A percentile compares a stretch with the other conserved stretches of the same genome.
Conservation (phyloP, 1,284 basidiomycete species). For the Agroathelia rolfsii region DNA sequence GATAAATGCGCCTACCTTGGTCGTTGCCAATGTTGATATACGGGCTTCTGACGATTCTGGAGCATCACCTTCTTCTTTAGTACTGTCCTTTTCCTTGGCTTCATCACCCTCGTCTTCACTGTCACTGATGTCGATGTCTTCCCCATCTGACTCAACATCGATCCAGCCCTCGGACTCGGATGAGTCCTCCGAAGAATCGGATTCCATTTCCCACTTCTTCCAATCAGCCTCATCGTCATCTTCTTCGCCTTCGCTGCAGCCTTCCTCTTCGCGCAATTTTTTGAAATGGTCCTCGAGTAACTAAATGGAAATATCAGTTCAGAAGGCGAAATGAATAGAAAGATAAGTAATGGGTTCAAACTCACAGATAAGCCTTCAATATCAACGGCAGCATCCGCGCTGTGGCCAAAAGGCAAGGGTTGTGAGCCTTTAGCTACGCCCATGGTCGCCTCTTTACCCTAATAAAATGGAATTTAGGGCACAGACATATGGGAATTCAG, state of each 20-base stretch:
- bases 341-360: conserved; percentile 12
- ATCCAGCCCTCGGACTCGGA: conserved; percentile 79
- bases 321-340: conserved; percentile 1
- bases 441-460: conserved; percentile 84
- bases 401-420: conserved; percentile 77
- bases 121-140: conserved; percentile 73
- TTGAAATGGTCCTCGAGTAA: conserved; percentile 83
- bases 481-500: too few species aligned
- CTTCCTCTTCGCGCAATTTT: conserved; percentile 60
- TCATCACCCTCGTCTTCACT: conserved; percentile 72
- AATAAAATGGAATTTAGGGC: conserved; percentile 7
- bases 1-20: conserved; percentile 43
- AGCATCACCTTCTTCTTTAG: conserved; percentile 19
- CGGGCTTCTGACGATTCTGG: conserved; percentile 22
- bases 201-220: conserved; percentile 88
- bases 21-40: conserved; percentile 62
- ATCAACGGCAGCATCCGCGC: conserved; percentile 63
- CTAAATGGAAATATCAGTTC: conserved; percentile 27
- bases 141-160: conserved; percentile 69
- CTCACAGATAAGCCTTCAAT: conserved; percentile 85
- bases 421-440: conserved; percentile 50
- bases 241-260: conserved; percentile 38
- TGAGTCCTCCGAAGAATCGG: conserved; percentile 53
- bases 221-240: conserved; percentile 70
- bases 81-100: too few species aligned